Base-by-base conservation (phyloP, 495 filamentous ascomycete genomes). In the Xylaria scruposa region DNA sequence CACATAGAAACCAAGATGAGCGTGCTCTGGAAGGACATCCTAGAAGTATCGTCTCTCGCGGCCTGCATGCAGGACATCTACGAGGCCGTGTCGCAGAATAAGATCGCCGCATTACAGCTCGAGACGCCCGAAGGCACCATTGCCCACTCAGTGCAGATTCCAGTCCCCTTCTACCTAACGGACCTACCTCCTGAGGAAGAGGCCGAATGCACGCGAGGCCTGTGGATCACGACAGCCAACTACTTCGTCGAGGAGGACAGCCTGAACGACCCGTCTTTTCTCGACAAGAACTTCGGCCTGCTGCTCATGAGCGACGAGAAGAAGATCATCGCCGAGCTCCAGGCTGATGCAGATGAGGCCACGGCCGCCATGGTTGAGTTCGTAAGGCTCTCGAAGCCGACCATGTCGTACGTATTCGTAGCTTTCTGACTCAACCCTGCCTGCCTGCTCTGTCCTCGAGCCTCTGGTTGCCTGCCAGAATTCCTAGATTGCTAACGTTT, bases 151-250 rank as follows among this genome's bases (percentile, higher is more conserved):
- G 87, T 98, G 24, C 95, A 97, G 78, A 96, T 97, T 17, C 94
- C 95, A 1, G 87, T 93, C 31, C 86, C 92, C 13, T 91, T 91
- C 33, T 94, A 93, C 44, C 90, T 93, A 5, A 86, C 91, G 6
- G 90, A 91, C 66, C 81, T 97, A 21, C 91, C 93, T 15, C 87
- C 87, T 5, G 87, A 91, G 3, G 78, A 89, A 85, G 60, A 92
- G 90, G 53, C 70, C 2, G 54, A 54, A 12, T 46, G 44, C 56
- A 68, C 64, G 36, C 63, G 64, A 4, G 94, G 95, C 0, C 84
- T 98, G 10, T 95, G 92, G 89, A 82, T 97, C 38, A 97, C 93
- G 2, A 97, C 94, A 0, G 92, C 93, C 40, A 92, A 93, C 79
- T 88, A 90, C n/a, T 87, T 93, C 63, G 87, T 87, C 58, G 84